Evolutionary conservation across 2,329 filamentous ascomycete species (phyloP).

Genomic region (Colletotrichum cuscutae): DNA sequence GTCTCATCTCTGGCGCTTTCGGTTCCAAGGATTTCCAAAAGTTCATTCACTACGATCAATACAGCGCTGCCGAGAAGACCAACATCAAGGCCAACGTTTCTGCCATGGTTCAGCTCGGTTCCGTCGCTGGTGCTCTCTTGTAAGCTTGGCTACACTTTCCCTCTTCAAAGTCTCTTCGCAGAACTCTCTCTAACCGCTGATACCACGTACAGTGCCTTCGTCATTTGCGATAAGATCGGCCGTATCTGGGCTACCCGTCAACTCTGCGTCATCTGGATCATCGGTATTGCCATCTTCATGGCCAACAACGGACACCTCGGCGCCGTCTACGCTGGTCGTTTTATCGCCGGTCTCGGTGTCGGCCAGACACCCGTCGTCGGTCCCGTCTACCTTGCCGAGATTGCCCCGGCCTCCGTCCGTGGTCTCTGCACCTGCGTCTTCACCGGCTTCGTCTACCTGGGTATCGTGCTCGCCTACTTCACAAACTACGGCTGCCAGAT

Average conservation of each 20-base stretch:
- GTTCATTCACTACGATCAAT: constrained; percentile 66
- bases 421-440: constrained; percentile 76
- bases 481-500: constrained; percentile 71
- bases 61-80: constrained; percentile 63
- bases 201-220: constrained; percentile 58
- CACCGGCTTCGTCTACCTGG: constrained; percentile 72
- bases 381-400: constrained; percentile 79
- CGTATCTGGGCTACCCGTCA: constrained; percentile 70
- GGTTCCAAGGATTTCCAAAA: constrained; percentile 72
- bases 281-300: constrained; percentile 70
- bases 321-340: constrained; percentile 72
- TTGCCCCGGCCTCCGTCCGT: constrained; percentile 74
- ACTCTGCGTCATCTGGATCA: constrained; percentile 66
- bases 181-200: neutral
- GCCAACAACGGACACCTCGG: constrained; percentile 63
- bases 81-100: constrained; percentile 82
- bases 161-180: neutral
- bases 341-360: constrained; percentile 74
- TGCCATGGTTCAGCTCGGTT: constrained; percentile 84
- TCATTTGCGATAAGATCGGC: constrained; percentile 70
- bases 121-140: constrained; percentile 75
- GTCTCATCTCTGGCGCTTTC: constrained; percentile 78
- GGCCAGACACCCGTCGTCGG: constrained; percentile 75
- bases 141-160: constrained; percentile 39
- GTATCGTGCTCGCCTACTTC: constrained; percentile 84